Percentiles rank a stretch among this genome's conserved stretches.
Evolutionary conservation across 148 eudicot genomes (phyloP).

Genomic region (Dianthus caryophyllus): DNA sequence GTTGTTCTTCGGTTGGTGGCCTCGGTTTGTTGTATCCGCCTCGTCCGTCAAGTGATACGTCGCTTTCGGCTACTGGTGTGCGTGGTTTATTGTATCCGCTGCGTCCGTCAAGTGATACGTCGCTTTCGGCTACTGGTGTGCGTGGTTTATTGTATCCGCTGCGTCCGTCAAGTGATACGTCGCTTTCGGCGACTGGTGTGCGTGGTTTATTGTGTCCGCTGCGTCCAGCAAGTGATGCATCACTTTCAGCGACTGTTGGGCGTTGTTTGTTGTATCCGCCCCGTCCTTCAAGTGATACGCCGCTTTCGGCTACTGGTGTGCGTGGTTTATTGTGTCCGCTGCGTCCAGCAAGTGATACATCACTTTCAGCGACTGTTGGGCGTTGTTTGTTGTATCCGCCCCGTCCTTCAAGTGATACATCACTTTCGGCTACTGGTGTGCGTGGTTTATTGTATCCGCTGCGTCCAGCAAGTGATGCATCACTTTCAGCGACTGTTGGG

Average conservation of each 20-base stretch:
- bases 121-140: background rate
- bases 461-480: background rate
- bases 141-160: background rate
- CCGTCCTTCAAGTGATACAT: background rate
- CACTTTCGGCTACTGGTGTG: background rate
- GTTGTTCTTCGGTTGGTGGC: background rate
- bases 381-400: background rate
- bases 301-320: no score
- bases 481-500: background rate
- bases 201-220: no score
- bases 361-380: background rate
- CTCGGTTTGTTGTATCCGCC: slow-evolving; percentile 5
- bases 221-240: no score
- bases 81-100: no score
- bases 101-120: background rate
- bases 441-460: background rate
- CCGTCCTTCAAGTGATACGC: no score
- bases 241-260: no score
- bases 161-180: background rate
- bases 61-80: no score
- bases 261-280: no score
- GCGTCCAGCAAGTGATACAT: background rate
- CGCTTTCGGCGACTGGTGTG: background rate
- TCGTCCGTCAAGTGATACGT: no score
- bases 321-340: no score